Evolutionary conservation across 257 asterid species (phyloP), one percentile per base, ranked within the genome.

Genomic region (Ilex asprella): DNA sequence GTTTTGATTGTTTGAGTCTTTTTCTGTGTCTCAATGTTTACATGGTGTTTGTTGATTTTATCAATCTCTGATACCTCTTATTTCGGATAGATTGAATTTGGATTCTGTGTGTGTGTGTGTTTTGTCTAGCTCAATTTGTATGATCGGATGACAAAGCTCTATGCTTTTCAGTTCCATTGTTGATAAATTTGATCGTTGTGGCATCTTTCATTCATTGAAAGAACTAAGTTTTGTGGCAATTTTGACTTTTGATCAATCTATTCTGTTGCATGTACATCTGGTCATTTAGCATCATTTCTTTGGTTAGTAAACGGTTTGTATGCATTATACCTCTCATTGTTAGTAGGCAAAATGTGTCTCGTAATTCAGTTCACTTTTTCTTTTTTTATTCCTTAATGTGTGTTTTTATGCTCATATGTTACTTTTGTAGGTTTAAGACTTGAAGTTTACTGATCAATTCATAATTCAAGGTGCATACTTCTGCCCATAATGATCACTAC

Each of bases 351-450:
- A 68, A 65, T 68, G 67, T 68, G 49, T 63, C 52, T 66, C n/a
- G 12, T 27, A 16, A 3, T 16, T 55, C 51, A 64, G 55, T 47
- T 62, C 10, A n/a, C 58, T 10, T 10, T 56, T 35, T 30, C 27
- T 63, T 43, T 41, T 46, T 11, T 11, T 46, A 2, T 46, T 10
- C 13, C 52, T 7, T 3, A 50, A 52, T 30, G 35, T 53, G 6
- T 10, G 7, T 65, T 16, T 30, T 73, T 39, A 72, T 75, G 15
- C 3, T 46, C 15, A 21, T 61, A 65, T 72, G 47, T 66, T 61
- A 8, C 56, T 56, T 66, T 66, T 69, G 82, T 81, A 85, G 96
- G 87, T 65, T 62, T 71, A 81, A 75, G 66, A 52, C 75, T 75
- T 68, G 68, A 73, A 66, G 61, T 39, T 63, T 61, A 67, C 64